Conservation (phyloP, 306 rosid species). For the Pyrus betulifolia region DNA sequence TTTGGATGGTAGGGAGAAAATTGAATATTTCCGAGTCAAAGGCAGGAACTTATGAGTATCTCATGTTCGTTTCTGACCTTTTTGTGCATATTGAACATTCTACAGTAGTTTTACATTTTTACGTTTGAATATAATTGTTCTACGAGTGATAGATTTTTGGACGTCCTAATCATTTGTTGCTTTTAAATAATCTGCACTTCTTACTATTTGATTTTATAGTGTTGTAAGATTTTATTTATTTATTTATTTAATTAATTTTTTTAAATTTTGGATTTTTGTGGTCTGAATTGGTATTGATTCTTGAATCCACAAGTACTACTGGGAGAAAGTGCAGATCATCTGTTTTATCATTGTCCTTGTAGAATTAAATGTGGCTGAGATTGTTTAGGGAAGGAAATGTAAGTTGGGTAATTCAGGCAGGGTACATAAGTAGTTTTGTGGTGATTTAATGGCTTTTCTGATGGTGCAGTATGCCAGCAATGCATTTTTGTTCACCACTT, state of each 20-base stretch:
- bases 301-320: not conserved
- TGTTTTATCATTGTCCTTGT: not conserved
- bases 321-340: not conserved
- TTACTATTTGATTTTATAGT: not conserved
- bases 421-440: no score
- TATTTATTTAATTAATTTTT: no score
- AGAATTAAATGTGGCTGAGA: not conserved
- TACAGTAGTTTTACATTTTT: not conserved
- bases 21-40: slow-evolving; percentile 62
- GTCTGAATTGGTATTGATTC: not conserved
- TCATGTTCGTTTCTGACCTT: slow-evolving; percentile 1
- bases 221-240: not conserved
- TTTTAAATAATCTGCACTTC: not conserved
- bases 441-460: no score
- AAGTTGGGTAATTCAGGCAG: no score
- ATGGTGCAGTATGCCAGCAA: not conserved
- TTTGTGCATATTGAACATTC: not conserved
- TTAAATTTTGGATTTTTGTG: slow-evolving; percentile 1
- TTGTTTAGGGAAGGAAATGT: no score
- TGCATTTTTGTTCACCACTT: not conserved
- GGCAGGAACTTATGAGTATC: slow-evolving; percentile 93
- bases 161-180: not conserved
- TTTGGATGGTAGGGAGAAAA: slow-evolving; percentile 68
- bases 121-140: slow-evolving; percentile 1
- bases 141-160: not conserved